phyloP scores from a whole-genome alignment of 768 basidiomycete species.

The Boletus subcaerulescens region DNA sequence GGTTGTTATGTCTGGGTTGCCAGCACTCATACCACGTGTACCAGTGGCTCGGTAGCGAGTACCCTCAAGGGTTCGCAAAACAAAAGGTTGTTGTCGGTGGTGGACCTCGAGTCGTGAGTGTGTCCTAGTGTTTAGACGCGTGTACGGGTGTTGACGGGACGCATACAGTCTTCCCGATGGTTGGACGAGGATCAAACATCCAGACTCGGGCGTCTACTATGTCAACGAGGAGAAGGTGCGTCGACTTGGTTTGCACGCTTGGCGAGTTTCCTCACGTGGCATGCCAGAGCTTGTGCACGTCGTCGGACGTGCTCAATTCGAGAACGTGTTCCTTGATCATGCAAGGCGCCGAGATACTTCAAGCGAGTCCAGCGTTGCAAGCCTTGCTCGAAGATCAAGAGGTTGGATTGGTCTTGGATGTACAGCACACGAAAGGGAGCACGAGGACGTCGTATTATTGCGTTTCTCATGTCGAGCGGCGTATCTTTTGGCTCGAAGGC shows the following conservation, averaged over 20 bases:
- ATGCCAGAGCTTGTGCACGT: slow-evolving; percentile 12
- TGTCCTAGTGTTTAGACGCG: background rate
- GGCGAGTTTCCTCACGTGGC: background rate
- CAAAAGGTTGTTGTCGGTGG: background rate
- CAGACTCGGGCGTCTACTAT: slow-evolving; percentile 34
- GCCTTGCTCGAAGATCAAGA: slow-evolving; percentile 8
- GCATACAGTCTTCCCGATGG: slow-evolving; percentile 13
- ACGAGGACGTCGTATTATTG: slow-evolving; percentile 24
- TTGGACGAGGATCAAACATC: slow-evolving; percentile 31
- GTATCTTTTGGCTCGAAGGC: slow-evolving; percentile 30
- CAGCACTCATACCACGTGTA: background rate
- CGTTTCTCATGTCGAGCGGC: slow-evolving; percentile 26
- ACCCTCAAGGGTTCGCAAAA: slow-evolving; percentile 18
- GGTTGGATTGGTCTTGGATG: slow-evolving; percentile 19
- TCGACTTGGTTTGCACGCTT: background rate
- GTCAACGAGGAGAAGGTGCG: slow-evolving; percentile 31
- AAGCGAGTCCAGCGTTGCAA: slow-evolving; percentile 1
- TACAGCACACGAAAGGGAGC: background rate
- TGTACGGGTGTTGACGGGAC: background rate
- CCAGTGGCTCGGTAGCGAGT: slow-evolving; percentile 3
- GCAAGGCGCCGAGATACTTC: slow-evolving; percentile 12
- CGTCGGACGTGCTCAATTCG: slow-evolving; percentile 8
- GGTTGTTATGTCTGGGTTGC: background rate
- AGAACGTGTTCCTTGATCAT: slow-evolving; percentile 4
- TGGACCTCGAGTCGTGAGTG: slow-evolving; percentile 9